Evolutionary conservation across 75 land plant species (phyloP), one percentile per base, ranked within the genome.

Genomic region (Gnetum montanum): DNA sequence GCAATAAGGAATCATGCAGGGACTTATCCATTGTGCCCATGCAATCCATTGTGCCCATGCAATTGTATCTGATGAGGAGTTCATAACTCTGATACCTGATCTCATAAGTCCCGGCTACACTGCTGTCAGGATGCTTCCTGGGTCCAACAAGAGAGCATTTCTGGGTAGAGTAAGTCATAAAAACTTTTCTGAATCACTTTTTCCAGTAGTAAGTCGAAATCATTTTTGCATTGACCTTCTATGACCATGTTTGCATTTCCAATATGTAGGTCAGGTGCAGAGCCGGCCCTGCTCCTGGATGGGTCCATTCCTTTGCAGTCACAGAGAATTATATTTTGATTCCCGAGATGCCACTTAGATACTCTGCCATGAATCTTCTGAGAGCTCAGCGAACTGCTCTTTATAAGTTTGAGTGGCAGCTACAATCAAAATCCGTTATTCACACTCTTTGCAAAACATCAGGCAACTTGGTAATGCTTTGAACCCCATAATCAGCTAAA

Each of bases 241-340:
- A n/a, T n/a, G n/a, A n/a, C n/a, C n/a, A n/a, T n/a, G n/a, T n/a
- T n/a, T n/a, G n/a, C n/a, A n/a, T n/a, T n/a, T n/a, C n/a, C n/a
- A n/a, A n/a, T n/a, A 31, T 45, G 20, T 66, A 66, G 68, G 92
- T 84, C 27, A 54, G 66, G 33, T 87, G 92, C 58, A 58, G 77
- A 34, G 84, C 80, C 13, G 84, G 79, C 7, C 77, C 86, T 16
- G 49, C 76, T 1, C 77, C 90, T 8, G 92, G 92, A n/a, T 87
- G 92, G 92, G 87, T 87, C 5, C 92, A 87, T 47, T 87, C 92
- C 1, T 87, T 87, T 41, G 73, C 92, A 4, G 79, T 87, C 53
- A 77, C 92, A 12, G 79, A 80, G 50, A 57, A 84, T 23, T 87
- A 84, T 43, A 58, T 87, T 0, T 34, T 87, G 1, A 79, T 87